Evolutionary conservation across 352 stramenopile genomes (phyloP), one percentile per base, ranked within the genome.

Genomic region (Globisporangium paroecandrum): DNA sequence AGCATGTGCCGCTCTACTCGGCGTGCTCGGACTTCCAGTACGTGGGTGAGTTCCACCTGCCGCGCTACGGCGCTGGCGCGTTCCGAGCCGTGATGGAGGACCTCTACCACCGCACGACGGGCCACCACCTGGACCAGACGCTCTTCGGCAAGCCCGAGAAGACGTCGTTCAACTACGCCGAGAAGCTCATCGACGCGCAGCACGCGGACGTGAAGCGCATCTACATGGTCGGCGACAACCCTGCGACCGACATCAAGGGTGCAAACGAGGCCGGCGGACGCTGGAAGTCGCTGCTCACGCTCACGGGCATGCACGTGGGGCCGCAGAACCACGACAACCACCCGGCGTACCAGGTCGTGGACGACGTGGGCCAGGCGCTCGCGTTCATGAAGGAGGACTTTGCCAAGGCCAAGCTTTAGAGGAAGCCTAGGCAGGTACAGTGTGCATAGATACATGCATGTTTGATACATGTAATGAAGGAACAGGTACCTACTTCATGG

Each of bases 221-320:
- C 65, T 95, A 95, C 77, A 95, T 95, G 88, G 77, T 95, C 27
- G 88, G 88, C 55, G 88, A 95, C 73, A 95, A 95, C 71, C 86
- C 88, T 1, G 75, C 72, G 66, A 94, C 88, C 15, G 88, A 95
- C 58, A 91, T 95, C 74, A 81, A 88, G 57, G 88, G 88, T 8
- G 88, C 88, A 20, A 94, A 94, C 38, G 71, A 78, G 27, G 82
- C 82, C 18, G 86, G 84, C 43, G 82, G 82, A 1, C 82, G 86
- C 32, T 95, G 88, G 88, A 91, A 90, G 69, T 93, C 86, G n/a
- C 77, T 95, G 27, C 72, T 95, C 9, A 94, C 86, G 49, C 78
- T 91, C 49, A 93, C 88, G 32, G 88, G 88, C 57, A 94, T 95
- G 84, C 87, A 94, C 76, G 64, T 65, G 36, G 84, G 82, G 1